These are phyloP conservation scores for Rutstroemia sp. DNA, from an alignment of 2,329 filamentous ascomycete species.

Conservation along the genomic window DNA sequence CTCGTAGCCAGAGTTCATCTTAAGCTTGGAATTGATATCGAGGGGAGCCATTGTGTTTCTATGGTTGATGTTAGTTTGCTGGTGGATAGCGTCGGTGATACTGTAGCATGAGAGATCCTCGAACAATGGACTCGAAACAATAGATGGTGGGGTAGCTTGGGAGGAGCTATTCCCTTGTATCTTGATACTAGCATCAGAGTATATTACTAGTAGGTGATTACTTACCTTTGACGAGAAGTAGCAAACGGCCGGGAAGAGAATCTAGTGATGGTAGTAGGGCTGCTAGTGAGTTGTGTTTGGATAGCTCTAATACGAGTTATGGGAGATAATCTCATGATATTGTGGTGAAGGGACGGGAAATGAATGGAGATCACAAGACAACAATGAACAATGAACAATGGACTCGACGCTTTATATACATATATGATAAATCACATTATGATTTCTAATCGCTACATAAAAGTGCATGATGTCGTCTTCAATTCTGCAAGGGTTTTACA, in stretches of 20 bases:
- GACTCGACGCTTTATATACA: no score
- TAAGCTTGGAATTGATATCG: slow-evolving; percentile 38
- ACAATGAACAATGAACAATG: neutral
- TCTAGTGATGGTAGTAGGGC: neutral
- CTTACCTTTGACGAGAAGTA: neutral
- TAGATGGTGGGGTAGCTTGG: neutral
- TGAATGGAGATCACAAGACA: neutral
- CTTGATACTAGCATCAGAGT: no score
- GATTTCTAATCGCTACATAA: no score
- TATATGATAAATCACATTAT: no score
- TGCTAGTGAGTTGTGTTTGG: neutral
- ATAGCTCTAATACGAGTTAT: neutral
- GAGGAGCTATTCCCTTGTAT: neutral
- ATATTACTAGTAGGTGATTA: neutral
- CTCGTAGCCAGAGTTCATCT: slow-evolving; percentile 50
- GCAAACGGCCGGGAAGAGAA: neutral
- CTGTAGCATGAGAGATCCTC: neutral
- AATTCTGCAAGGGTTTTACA: no score
- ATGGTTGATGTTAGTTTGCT: neutral
- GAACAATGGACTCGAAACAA: neutral
- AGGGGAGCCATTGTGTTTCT: slow-evolving; percentile 34
- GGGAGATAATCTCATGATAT: neutral
- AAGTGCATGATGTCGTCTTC: no score
- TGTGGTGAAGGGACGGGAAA: neutral
- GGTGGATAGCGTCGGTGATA: neutral